phyloP scores from a whole-genome alignment of 352 stramenopile genomes.

The Phytophthora gonapodyides region DNA sequence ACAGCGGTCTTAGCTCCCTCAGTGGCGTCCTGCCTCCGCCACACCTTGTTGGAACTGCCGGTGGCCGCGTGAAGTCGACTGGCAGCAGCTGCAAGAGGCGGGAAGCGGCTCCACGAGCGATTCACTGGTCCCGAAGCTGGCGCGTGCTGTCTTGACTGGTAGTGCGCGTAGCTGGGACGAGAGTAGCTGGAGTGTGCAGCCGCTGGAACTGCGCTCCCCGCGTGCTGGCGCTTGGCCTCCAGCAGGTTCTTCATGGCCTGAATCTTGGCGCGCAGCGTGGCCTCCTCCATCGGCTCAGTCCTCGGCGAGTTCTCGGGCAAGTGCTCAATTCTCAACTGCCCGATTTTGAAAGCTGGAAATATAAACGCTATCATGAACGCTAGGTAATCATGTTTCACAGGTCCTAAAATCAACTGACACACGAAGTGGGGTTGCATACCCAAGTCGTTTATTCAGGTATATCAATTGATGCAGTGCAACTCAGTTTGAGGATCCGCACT shows the following conservation, averaged over 20 bases:
- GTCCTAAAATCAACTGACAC: too few species aligned
- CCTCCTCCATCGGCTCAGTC: slow-evolving; percentile 59
- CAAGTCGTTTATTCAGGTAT: too few species aligned
- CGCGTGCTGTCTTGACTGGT: slow-evolving; percentile 16
- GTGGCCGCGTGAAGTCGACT: slow-evolving; percentile 8
- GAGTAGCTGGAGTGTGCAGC: slow-evolving; percentile 3
- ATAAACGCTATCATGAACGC: too few species aligned
- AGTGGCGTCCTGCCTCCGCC: slow-evolving; percentile 37
- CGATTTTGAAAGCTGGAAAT: background rate
- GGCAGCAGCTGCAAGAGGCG: background rate
- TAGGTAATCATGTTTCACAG: too few species aligned
- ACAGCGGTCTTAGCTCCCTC: background rate
- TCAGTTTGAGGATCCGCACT: too few species aligned
- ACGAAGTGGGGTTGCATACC: too few species aligned
- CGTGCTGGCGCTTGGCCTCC: slow-evolving; percentile 44
- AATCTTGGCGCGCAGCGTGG: slow-evolving; percentile 78
- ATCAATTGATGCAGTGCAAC: too few species aligned
- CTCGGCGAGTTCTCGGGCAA: background rate
- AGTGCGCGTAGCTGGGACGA: slow-evolving; percentile 4
- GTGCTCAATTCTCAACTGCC: slow-evolving; percentile 25
- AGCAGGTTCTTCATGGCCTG: slow-evolving; percentile 83
- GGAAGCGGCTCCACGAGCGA: slow-evolving; percentile 52
- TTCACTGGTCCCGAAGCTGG: slow-evolving; percentile 28
- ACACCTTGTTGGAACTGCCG: slow-evolving; percentile 64
- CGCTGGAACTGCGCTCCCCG: background rate